phyloP scores from a whole-genome alignment of 1,284 basidiomycete species.

The Clitocybe nebularis region DNA sequence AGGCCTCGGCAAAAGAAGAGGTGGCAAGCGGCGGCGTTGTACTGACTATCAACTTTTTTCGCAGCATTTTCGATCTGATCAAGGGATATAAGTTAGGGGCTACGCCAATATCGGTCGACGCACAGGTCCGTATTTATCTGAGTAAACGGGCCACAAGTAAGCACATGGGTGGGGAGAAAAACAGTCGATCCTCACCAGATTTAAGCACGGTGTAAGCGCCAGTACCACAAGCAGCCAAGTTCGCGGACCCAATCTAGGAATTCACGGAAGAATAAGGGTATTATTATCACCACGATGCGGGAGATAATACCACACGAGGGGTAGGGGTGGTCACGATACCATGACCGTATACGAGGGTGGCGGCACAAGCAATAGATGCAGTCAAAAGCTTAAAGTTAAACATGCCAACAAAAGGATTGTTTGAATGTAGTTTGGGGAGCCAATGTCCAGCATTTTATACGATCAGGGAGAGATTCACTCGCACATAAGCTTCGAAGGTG shows the following conservation, averaged over 20 bases:
- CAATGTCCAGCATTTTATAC: neutral
- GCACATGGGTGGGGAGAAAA: neutral
- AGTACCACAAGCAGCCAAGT: constrained; percentile 27
- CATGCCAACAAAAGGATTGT: constrained; percentile 1
- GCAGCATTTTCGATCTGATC: constrained; percentile 31
- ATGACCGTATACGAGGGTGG: constrained; percentile 18
- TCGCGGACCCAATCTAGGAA: constrained; percentile 24
- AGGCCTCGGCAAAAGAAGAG: constrained; percentile 33
- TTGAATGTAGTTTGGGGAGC: neutral
- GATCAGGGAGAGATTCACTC: too few relatives aligned
- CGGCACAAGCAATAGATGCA: constrained; percentile 2
- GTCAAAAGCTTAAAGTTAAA: constrained; percentile 3
- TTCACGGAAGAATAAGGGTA: too few relatives aligned
- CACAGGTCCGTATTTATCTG: constrained; percentile 29
- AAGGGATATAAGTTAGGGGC: neutral
- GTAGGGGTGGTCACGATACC: constrained; percentile 23
- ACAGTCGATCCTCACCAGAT: constrained; percentile 20
- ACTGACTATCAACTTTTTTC: constrained; percentile 24
- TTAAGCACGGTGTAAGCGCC: constrained; percentile 25
- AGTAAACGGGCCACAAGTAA: neutral
- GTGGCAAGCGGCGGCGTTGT: constrained; percentile 30
- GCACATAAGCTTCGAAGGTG: too few relatives aligned
- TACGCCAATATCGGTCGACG: constrained; percentile 6
- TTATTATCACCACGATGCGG: too few relatives aligned
- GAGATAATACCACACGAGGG: neutral